Percentiles rank a stretch among this genome's conserved stretches.
phyloP scores from a whole-genome alignment of 805 yeast species.

The Blastobotrys chiropterorum region DNA sequence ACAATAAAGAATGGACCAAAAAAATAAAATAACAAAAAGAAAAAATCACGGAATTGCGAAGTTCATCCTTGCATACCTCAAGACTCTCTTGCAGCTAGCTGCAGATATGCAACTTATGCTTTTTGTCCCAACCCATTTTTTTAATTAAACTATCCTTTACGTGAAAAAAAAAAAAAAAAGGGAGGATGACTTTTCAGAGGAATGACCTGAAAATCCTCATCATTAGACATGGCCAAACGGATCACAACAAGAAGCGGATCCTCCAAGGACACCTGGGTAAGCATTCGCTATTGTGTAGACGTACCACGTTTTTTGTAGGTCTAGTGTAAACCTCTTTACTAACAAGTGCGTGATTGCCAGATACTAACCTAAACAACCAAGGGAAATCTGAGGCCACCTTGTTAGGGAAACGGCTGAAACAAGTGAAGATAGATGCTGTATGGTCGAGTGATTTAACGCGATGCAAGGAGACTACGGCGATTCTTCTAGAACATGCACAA shows the following conservation, averaged over 20 bases:
- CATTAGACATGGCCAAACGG: slow-evolving; percentile 82
- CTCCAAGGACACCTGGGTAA: slow-evolving; percentile 61
- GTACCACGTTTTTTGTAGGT: not conserved
- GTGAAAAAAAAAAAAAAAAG: no score
- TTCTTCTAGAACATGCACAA: slow-evolving; percentile 31
- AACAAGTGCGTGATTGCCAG: no score
- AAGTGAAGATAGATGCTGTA: slow-evolving; percentile 40
- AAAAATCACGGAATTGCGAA: no score
- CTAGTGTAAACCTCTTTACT: not conserved
- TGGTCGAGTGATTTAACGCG: slow-evolving; percentile 45
- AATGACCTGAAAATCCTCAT: slow-evolving; percentile 33
- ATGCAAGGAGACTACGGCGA: slow-evolving; percentile 44
- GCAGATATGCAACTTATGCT: no score
- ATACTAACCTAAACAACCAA: slow-evolving; percentile 54
- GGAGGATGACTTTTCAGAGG: no score
- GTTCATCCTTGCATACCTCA: no score
- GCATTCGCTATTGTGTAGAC: no score
- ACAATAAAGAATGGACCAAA: no score
- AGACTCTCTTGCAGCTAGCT: no score
- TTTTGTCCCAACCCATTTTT: no score
- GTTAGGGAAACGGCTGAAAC: slow-evolving; percentile 43
- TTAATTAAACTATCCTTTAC: no score
- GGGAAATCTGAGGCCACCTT: slow-evolving; percentile 57
- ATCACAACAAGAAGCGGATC: slow-evolving; percentile 59
- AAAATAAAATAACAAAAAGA: no score